Conservation (phyloP, 495 filamentous ascomycete genomes). For the Podospora bellae-mahoneyi region DNA sequence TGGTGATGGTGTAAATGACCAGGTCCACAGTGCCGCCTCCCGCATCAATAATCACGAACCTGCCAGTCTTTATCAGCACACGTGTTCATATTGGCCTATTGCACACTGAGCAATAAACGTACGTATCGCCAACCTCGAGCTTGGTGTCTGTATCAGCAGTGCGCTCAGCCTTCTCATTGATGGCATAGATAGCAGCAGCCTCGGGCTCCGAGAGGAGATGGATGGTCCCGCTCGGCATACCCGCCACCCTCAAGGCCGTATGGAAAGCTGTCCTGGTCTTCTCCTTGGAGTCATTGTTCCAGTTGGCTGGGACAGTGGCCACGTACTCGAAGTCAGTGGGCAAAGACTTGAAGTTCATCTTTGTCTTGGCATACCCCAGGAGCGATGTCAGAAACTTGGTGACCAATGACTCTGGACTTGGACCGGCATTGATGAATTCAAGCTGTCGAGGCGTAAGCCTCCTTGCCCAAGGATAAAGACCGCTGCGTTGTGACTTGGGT, state of each 20-base stretch:
- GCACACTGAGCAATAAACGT: not conserved
- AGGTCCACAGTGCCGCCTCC: constrained; percentile 60
- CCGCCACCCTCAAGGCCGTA: constrained; percentile 37
- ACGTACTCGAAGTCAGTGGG: constrained; percentile 44
- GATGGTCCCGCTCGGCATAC: constrained; percentile 33
- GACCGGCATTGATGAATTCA: not conserved
- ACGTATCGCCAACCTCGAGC: constrained; percentile 43
- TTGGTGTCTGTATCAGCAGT: constrained; percentile 32
- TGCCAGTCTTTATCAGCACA: constrained; percentile 16
- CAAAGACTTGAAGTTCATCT: constrained; percentile 24
- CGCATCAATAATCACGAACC: constrained; percentile 56
- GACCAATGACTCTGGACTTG: not conserved
- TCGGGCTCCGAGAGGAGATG: constrained; percentile 54
- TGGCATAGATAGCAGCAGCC: constrained; percentile 54
- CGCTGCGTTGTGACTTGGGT: not conserved
- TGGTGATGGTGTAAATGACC: constrained; percentile 53
- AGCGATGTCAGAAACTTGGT: constrained; percentile 23
- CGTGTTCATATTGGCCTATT: not conserved
- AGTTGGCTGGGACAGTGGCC: constrained; percentile 56
- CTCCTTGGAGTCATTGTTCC: constrained; percentile 52
- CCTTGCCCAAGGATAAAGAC: not conserved
- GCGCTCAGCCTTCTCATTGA: constrained; percentile 31
- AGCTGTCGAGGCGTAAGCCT: too few species aligned
- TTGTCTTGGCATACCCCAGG: constrained; percentile 29
- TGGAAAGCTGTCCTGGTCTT: constrained; percentile 46